Conservation (phyloP, 495 filamentous ascomycete genomes). For the Rusavskia elegans region DNA sequence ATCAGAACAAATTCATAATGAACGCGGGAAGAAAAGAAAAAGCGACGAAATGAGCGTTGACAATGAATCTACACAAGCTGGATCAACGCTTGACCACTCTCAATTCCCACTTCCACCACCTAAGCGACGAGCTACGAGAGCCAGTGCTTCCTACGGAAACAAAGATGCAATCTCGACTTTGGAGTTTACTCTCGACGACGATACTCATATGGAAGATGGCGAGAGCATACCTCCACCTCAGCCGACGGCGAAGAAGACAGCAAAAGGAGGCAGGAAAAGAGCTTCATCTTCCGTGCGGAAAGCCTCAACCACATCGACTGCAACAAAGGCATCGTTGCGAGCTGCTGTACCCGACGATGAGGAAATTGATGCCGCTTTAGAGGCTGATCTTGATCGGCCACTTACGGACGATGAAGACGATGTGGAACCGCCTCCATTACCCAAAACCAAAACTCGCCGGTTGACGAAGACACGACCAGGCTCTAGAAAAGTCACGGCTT, state of each 20-base stretch:
- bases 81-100: constrained; percentile 6
- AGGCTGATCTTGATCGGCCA: constrained; percentile 47
- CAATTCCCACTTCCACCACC: constrained; percentile 30
- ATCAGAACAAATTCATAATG: constrained; percentile 24
- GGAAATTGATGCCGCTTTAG: constrained; percentile 52
- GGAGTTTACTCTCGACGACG: constrained; percentile 13
- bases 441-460: constrained; percentile 9
- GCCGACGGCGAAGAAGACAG: constrained; percentile 16
- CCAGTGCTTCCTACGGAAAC: constrained; percentile 21
- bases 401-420: constrained; percentile 37
- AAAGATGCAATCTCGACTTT: constrained; percentile 9
- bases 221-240: constrained; percentile 1
- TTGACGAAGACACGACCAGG: constrained; percentile 13
- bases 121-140: constrained; percentile 48
- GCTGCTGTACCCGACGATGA: constrained; percentile 36
- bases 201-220: constrained; percentile 10
- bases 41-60: constrained; percentile 41
- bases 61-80: constrained; percentile 18
- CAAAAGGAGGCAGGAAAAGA: constrained; percentile 27
- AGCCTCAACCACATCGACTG: constrained; percentile 33
- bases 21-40: constrained; percentile 46
- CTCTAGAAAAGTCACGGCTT: constrained; percentile 11
- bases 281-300: constrained; percentile 33
- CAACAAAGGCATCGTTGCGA: constrained; percentile 24
- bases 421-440: not conserved